These are phyloP conservation scores for Russula emetica DNA, from an alignment of 768 basidiomycete genomes.

Conservation along the genomic window DNA sequence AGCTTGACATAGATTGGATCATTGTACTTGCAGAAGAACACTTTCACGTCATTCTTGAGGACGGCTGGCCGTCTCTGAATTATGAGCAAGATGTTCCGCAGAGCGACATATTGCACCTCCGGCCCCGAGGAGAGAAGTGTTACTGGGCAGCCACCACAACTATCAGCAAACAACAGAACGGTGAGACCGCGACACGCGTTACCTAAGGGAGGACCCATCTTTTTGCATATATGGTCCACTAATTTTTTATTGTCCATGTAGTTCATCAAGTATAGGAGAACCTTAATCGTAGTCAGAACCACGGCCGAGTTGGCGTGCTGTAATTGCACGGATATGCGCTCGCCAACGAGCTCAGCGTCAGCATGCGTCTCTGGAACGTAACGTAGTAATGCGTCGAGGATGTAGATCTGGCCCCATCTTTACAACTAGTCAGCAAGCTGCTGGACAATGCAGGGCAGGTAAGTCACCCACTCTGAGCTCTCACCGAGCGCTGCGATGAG, in stretches of 20 bases:
- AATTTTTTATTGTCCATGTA: slow-evolving; percentile 90
- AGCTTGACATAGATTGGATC: slow-evolving; percentile 99
- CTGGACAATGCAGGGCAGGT: background rate
- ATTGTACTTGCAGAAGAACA: slow-evolving; percentile 99
- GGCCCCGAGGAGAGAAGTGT: slow-evolving; percentile 94
- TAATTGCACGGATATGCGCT: slow-evolving; percentile 87
- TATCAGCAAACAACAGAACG: background rate
- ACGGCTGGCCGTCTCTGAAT: slow-evolving; percentile 92
- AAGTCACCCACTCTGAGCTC: slow-evolving; percentile 84
- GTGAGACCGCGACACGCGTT: slow-evolving; percentile 23
- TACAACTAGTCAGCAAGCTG: slow-evolving; percentile 20
- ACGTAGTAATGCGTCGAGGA: slow-evolving; percentile 87
- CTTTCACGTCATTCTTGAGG: slow-evolving; percentile 94
- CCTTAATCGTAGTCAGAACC: slow-evolving; percentile 97
- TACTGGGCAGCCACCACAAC: slow-evolving; percentile 46
- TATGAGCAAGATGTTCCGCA: slow-evolving; percentile 95
- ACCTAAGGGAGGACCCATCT: slow-evolving; percentile 98
- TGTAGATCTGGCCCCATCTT: slow-evolving; percentile 99
- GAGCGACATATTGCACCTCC: slow-evolving; percentile 96
- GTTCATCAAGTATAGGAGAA: slow-evolving; percentile 95
- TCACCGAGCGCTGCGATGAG: slow-evolving; percentile 87
- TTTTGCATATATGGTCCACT: slow-evolving; percentile 89
- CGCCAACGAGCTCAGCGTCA: slow-evolving; percentile 94
- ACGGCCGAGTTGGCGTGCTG: slow-evolving; percentile 99
- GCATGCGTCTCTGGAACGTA: slow-evolving; percentile 85